Evolutionary conservation across 495 filamentous ascomycete species (phyloP).

Genomic region (Arthonia radiata): DNA sequence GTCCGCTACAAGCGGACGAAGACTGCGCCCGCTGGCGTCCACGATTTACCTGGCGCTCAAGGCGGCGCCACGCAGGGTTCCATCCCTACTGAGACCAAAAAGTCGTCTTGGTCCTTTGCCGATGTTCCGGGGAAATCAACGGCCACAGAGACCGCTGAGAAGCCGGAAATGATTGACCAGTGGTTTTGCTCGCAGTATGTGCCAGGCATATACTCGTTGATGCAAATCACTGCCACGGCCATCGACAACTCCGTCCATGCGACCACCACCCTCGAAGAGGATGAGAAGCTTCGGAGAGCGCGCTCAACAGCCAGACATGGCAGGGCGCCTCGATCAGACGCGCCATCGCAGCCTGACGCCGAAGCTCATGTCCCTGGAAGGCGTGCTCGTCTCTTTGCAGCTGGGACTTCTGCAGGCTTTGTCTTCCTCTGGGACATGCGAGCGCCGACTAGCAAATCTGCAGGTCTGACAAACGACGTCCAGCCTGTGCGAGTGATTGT

Average conservation of each 20-base stretch:
- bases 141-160: slow-evolving; percentile 2
- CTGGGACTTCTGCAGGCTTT: slow-evolving; percentile 55
- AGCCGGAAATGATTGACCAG: slow-evolving; percentile 16
- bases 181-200: slow-evolving; percentile 37
- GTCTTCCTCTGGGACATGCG: slow-evolving; percentile 74
- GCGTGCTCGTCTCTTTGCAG: slow-evolving; percentile 53
- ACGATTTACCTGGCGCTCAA: no score
- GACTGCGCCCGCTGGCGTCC: no score
- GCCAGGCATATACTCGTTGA: slow-evolving; percentile 23
- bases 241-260: slow-evolving; percentile 60
- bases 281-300: no score
- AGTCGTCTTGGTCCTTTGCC: no score
- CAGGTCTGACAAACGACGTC: slow-evolving; percentile 25
- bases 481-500: slow-evolving; percentile 57
- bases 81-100: no score
- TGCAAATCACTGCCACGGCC: slow-evolving; percentile 41
- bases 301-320: no score
- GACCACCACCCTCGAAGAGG: slow-evolving; percentile 44
- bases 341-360: slow-evolving; percentile 15
- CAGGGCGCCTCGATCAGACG: no score
- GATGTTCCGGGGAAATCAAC: no score
- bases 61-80: no score
- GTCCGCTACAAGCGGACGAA: no score
- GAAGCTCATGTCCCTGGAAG: slow-evolving; percentile 48
- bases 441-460: slow-evolving; percentile 24